Evolutionary conservation across 805 yeast genomes (phyloP), one percentile per base, ranked within the genome.

Genomic region (Candida anglica): DNA sequence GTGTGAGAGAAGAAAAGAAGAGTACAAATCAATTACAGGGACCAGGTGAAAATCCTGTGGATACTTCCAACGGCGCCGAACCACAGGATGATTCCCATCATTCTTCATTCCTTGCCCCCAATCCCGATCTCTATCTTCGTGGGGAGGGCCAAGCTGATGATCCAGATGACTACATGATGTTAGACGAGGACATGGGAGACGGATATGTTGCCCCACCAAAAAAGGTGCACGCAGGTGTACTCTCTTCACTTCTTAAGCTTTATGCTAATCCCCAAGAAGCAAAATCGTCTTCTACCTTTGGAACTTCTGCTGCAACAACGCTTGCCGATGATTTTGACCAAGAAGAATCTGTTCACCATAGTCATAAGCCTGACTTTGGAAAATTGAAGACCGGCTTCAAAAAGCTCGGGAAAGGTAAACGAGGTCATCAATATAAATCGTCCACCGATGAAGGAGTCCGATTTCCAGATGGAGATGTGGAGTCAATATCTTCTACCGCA

Each of bases 151-250:
- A 43, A 15, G 52, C 52, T 18, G 58, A 57, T 8, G 59, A 52
- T 8, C 53, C 57, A 36, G 58, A 55, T 24, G 52, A 62, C 29
- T 45, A 58, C 23, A 29, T 46, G 39, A 43, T 59, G 39, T 54
- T 51, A 20, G 65, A 61, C 11, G 63, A 56, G 19, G 48, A 54
- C 22, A 54, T 56, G 38, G 60, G 51, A 4, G 64, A 50, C 10
- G 49, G 46, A 2, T 63, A 64, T 38, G 49, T 67, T 11, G 58
- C 62, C 5, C 69, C 66, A 1, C 69, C 68, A 1, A 65, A 70
- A 27, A 73, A 73, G 34, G 89, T 86, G 9, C 82, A 82, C 45
- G 88, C 88, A 17, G 96, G 97, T 56, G 91, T 88, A 13, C 68
- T 88, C 19, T 85, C 95, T 0, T 77, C 91, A 1, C 67, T 88